Percentiles rank a stretch among this genome's conserved stretches.
Evolutionary conservation across 805 yeast species (phyloP).

Genomic region (Kluyveromyces lactis): DNA sequence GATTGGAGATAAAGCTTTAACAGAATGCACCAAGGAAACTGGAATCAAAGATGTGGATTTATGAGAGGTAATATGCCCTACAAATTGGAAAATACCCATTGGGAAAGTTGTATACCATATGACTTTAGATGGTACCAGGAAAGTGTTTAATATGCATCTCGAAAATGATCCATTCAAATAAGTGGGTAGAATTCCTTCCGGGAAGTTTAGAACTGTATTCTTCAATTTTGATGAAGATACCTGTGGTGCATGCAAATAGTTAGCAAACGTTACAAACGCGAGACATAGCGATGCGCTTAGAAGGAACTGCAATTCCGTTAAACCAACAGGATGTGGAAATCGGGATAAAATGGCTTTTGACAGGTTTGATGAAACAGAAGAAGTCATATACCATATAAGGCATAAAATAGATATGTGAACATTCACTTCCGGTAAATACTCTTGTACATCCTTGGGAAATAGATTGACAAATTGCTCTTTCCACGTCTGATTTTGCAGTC

Average conservation of each 20-base stretch:
- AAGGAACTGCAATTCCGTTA: constrained; percentile 81
- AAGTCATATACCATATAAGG: constrained; percentile 66
- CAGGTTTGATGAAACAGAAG: constrained; percentile 75
- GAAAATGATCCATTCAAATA: constrained; percentile 27
- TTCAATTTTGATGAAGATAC: constrained; percentile 11
- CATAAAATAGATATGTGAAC: constrained; percentile 50
- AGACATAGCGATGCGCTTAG: constrained; percentile 60
- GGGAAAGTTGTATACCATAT: constrained; percentile 69
- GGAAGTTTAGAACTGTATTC: constrained; percentile 18
- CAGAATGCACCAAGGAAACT: constrained; percentile 90
- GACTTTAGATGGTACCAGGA: constrained; percentile 46
- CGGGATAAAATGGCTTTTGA: constrained; percentile 65
- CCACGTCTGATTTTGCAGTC: constrained; percentile 1
- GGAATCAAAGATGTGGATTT: constrained; percentile 89
- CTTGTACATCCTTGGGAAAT: constrained; percentile 11
- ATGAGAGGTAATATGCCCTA: constrained; percentile 86
- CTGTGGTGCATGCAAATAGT: constrained; percentile 37
- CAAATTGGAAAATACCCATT: constrained; percentile 89
- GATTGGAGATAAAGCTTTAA: constrained; percentile 85
- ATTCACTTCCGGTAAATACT: constrained; percentile 28
- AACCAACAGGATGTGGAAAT: constrained; percentile 76
- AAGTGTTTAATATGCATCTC: constrained; percentile 27
- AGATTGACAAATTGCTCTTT: constrained; percentile 8
- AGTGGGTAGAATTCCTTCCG: constrained; percentile 28
- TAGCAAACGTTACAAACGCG: constrained; percentile 33